These are phyloP conservation scores for Pinus taeda DNA, from an alignment of 75 land plant genomes.

Conservation along the genomic window DNA sequence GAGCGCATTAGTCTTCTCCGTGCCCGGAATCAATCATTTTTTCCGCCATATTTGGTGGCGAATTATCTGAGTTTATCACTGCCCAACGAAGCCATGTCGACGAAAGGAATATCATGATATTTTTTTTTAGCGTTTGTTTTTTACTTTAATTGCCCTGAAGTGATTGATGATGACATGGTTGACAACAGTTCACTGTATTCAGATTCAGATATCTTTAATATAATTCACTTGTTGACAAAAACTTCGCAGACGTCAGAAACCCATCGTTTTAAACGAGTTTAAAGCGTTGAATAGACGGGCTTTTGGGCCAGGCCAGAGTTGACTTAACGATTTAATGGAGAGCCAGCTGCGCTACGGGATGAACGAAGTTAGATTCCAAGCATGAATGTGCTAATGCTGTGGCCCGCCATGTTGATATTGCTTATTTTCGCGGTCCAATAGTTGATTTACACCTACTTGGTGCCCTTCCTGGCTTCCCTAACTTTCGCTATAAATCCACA, in stretches of 20 bases:
- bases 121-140: too few species aligned
- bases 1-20: neutral
- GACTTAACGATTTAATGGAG: neutral
- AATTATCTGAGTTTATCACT: too few species aligned
- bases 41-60: too few species aligned
- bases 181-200: too few species aligned
- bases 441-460: neutral
- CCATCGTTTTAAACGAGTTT: neutral
- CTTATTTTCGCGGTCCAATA: neutral
- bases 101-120: too few species aligned
- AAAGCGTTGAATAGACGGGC: neutral
- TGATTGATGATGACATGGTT: too few species aligned
- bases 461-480: neutral
- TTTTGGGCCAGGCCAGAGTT: neutral
- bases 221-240: too few species aligned
- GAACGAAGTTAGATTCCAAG: too few species aligned
- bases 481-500: neutral
- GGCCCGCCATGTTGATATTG: conserved; percentile 5
- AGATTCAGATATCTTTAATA: too few species aligned
- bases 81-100: too few species aligned
- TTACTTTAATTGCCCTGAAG: too few species aligned
- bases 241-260: neutral
- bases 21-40: neutral
- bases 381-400: neutral
- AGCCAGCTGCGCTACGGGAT: neutral